Evolutionary conservation across 495 filamentous ascomycete genomes (phyloP).

Genomic region (Xylaria palmicola): DNA sequence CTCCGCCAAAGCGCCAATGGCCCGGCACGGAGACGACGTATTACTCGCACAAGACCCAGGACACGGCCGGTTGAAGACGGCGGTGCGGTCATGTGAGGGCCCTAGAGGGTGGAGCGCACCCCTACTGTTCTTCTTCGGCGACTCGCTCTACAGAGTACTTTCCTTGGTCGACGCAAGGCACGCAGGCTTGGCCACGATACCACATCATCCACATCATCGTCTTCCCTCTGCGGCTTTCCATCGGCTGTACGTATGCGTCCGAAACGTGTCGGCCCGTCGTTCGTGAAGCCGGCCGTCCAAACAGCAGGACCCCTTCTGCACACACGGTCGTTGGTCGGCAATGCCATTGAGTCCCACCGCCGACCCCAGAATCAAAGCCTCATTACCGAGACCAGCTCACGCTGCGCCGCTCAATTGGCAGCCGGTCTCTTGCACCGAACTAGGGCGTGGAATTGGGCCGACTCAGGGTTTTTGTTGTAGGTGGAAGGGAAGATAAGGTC

Average conservation of each 20-base stretch:
- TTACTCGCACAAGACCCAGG: neutral
- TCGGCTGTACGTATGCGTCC: constrained; percentile 2
- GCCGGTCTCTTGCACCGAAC: too few relatives aligned
- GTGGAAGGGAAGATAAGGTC: constrained; percentile 3
- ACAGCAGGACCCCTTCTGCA: too few relatives aligned
- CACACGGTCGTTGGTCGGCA: too few relatives aligned
- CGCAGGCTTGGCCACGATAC: neutral
- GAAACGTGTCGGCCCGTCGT: too few relatives aligned
- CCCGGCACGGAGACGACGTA: constrained; percentile 6
- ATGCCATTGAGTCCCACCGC: too few relatives aligned
- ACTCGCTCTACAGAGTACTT: too few relatives aligned
- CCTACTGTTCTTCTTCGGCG: neutral
- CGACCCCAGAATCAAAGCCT: too few relatives aligned
- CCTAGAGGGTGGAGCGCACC: constrained; percentile 18
- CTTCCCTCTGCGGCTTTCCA: neutral
- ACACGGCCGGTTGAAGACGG: constrained; percentile 29
- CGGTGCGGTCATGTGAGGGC: constrained; percentile 28
- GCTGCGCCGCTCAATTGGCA: too few relatives aligned
- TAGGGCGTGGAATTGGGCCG: constrained; percentile 28
- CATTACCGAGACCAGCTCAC: neutral
- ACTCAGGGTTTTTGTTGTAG: constrained; percentile 10
- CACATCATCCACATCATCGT: neutral
- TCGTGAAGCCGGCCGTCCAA: neutral
- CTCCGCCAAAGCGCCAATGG: constrained; percentile 3
- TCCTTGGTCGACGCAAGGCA: neutral